Percentiles rank a stretch among this genome's conserved stretches.
Conservation (phyloP, 2,329 filamentous ascomycete species). For the Microdochium trichocladiopsis region DNA sequence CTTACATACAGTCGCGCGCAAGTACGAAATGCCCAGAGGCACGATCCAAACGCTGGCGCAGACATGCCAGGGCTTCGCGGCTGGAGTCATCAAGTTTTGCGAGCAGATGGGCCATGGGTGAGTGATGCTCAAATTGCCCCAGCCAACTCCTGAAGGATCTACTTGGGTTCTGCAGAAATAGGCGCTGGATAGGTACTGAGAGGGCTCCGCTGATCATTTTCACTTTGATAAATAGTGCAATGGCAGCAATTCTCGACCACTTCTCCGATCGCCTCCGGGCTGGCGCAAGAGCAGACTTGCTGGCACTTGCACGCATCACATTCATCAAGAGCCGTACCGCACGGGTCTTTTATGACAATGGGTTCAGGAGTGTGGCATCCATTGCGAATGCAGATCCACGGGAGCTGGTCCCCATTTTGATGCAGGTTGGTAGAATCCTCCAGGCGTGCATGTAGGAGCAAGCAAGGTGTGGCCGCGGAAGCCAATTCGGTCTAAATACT, state of each 20-base stretch:
- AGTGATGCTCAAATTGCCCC: constrained; percentile 15
- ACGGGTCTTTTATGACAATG: constrained; percentile 68
- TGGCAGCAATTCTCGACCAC: constrained; percentile 66
- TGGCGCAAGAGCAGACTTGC: constrained; percentile 62
- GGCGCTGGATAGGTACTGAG: too few species aligned
- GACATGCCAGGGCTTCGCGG: constrained; percentile 71
- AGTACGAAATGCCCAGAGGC: constrained; percentile 64
- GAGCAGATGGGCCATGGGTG: constrained; percentile 68
- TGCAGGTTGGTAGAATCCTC: constrained; percentile 46
- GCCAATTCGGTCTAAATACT: background rate
- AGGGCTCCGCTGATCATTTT: too few species aligned
- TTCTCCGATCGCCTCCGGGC: constrained; percentile 68
- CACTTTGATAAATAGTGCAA: constrained; percentile 38
- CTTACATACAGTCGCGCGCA: constrained; percentile 60
- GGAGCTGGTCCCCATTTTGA: constrained; percentile 63
- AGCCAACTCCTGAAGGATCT: background rate
- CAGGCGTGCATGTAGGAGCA: too few species aligned
- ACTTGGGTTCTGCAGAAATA: too few species aligned
- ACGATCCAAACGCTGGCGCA: constrained; percentile 66
- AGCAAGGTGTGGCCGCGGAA: background rate
- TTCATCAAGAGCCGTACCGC: constrained; percentile 75
- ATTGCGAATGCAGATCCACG: constrained; percentile 62
- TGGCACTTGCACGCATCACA: constrained; percentile 64
- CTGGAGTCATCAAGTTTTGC: constrained; percentile 74
- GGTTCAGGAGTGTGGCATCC: constrained; percentile 59